phyloP scores from a whole-genome alignment of 768 basidiomycete genomes.

The Dacryopinax primogenitus region DNA sequence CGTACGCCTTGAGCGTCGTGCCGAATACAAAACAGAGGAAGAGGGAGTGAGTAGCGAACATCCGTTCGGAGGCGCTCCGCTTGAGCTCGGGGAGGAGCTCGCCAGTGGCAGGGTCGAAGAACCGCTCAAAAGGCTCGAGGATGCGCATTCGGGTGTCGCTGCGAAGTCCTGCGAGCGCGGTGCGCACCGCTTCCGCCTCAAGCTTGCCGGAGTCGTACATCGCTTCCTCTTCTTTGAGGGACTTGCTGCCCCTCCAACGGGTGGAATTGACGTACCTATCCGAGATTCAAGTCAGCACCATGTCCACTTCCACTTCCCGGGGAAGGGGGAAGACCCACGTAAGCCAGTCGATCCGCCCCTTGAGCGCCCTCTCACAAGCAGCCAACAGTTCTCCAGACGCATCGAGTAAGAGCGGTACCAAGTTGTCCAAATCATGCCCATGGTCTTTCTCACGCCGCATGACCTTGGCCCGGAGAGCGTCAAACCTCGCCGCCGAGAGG shows the following conservation, averaged over 20 bases:
- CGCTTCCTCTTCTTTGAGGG: constrained; percentile 5
- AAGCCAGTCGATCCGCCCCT: constrained; percentile 24
- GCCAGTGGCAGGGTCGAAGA: constrained; percentile 26
- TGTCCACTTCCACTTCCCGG: constrained; percentile 23
- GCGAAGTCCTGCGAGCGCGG: constrained; percentile 18
- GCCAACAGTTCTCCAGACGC: constrained; percentile 17
- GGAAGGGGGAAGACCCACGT: constrained; percentile 18
- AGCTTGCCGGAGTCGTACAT: constrained; percentile 15
- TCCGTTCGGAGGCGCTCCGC: constrained; percentile 23
- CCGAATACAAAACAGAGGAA: constrained; percentile 41
- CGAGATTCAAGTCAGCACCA: constrained; percentile 5
- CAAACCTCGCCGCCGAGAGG: constrained; percentile 11
- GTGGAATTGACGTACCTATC: constrained; percentile 10
- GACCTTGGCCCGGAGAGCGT: constrained; percentile 8
- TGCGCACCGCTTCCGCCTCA: constrained; percentile 17
- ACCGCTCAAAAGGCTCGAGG: constrained; percentile 33
- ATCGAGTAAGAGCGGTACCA: constrained; percentile 24
- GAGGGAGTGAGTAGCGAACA: constrained; percentile 29
- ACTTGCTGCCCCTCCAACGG: constrained; percentile 11
- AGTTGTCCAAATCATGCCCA: constrained; percentile 20
- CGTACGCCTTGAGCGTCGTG: constrained; percentile 32
- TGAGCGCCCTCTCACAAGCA: constrained; percentile 18
- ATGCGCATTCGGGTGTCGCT: constrained; percentile 27
- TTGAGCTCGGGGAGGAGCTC: constrained; percentile 14
- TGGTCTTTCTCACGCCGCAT: constrained; percentile 16